A percentile compares a stretch with the other conserved stretches of the same genome.
phyloP scores from a whole-genome alignment of 2,329 filamentous ascomycete genomes.

The Xylaria multiplex region DNA sequence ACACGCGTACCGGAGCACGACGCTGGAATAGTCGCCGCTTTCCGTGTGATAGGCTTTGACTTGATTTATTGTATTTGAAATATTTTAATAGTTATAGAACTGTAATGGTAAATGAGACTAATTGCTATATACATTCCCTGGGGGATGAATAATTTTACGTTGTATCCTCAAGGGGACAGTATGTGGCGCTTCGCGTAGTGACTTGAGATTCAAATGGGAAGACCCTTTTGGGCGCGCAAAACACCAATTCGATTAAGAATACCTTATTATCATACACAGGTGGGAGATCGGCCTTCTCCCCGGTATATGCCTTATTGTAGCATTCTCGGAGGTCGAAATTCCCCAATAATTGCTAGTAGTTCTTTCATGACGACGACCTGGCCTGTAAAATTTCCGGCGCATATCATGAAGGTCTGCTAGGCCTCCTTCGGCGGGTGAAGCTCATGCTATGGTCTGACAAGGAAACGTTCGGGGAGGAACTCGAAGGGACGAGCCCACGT shows the following conservation, averaged over 20 bases:
- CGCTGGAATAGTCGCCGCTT: neutral
- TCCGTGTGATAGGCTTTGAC: neutral
- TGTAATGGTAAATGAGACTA: no score
- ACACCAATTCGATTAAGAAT: constrained; percentile 42
- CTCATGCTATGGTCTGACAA: constrained; percentile 50
- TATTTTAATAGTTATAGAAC: neutral
- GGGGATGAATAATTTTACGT: no score
- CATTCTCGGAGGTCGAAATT: constrained; percentile 46
- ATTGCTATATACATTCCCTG: neutral
- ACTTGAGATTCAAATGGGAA: constrained; percentile 44
- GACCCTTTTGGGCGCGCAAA: constrained; percentile 43
- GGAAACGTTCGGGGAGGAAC: constrained; percentile 61
- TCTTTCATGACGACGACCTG: constrained; percentile 54
- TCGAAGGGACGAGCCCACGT: constrained; percentile 56
- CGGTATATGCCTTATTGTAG: constrained; percentile 44
- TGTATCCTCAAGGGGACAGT: neutral
- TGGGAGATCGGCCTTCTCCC: constrained; percentile 42
- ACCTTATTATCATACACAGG: constrained; percentile 45
- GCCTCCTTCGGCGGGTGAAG: constrained; percentile 55
- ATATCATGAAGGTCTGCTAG: constrained; percentile 66
- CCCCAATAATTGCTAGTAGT: constrained; percentile 44
- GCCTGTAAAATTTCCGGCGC: constrained; percentile 65
- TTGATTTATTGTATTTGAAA: neutral
- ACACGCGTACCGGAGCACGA: no score
- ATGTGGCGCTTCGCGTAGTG: constrained; percentile 17